Evolutionary conservation across 371 early-diverging fungal genomes (phyloP), one percentile per base, ranked within the genome.

Genomic region (Syncephalastrum contaminatum): DNA sequence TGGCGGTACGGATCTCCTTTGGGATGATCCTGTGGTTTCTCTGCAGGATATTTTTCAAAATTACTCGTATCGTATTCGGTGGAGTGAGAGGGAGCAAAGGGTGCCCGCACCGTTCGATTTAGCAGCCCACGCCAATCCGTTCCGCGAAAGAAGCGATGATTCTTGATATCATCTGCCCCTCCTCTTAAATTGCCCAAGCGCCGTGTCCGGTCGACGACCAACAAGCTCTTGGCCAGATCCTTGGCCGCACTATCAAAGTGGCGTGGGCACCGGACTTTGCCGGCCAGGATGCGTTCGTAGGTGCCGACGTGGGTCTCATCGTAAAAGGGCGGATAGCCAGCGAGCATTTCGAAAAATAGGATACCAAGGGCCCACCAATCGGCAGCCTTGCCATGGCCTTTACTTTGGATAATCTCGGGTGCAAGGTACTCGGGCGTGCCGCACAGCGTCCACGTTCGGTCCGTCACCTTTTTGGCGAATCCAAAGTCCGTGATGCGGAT

Each of bases 401-500:
- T 92, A 58, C 93, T 91, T 67, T 93, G 91, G 60, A 99, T 96
- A 62, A 99, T 98, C 74, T 99, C 99, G 7, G 99, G 99, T 20
- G 99, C 97, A 50, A 92, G 67, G 59, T 99, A 99, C 69, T 98
- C 99, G 14, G 99, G 99, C 36, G 99, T 99, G 2, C 99, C 99
- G 66, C 98, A 99, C 27, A 96, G 70, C n/a, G 93, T 95, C 92
- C 93, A 92, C 43, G 93, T 93, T 91, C 76, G 55, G 30, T 86
- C 88, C 2, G 75, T 62, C 27, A 91, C 85, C 30, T 81, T 75
- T 66, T 97, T 98, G 25, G 99, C 97, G 85, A 99, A 99, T 2
- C 99, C 99, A 84, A 99, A 99, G 77, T 99, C 99, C 3, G 99
- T 94, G 48, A 99, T 92, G 74, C 97, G 97, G 57, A 99, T 88